These are phyloP conservation scores for Pleurotus tuber-regium DNA, from an alignment of 768 basidiomycete species.

Conservation along the genomic window DNA sequence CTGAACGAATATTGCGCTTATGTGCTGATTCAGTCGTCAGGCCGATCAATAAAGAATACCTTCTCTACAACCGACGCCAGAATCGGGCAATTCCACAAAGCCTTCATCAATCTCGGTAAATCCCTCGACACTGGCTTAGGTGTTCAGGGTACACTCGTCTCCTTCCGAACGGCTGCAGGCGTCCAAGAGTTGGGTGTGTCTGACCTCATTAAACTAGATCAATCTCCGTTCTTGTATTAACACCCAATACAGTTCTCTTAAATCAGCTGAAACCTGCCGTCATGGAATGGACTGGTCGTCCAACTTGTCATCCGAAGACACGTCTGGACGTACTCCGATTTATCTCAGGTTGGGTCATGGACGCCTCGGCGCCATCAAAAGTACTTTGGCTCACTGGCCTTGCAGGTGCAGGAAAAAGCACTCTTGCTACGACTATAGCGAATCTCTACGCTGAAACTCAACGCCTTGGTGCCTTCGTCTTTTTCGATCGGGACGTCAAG, in stretches of 20 bases:
- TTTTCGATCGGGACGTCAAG: slow-evolving; percentile 30
- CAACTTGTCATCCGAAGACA: slow-evolving; percentile 8
- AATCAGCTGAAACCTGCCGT: neutral
- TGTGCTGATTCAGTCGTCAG: neutral
- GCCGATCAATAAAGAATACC: neutral
- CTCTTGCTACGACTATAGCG: slow-evolving; percentile 32
- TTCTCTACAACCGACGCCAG: neutral
- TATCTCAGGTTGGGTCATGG: slow-evolving; percentile 5
- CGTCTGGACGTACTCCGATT: neutral
- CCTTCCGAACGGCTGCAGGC: neutral
- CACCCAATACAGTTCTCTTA: neutral
- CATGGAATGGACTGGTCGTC: slow-evolving; percentile 6
- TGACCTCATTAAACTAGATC: neutral
- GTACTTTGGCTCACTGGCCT: slow-evolving; percentile 17
- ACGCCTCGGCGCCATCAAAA: neutral
- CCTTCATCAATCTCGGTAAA: neutral
- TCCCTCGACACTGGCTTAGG: neutral
- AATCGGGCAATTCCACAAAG: neutral
- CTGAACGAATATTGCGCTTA: neutral
- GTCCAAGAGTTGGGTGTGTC: neutral
- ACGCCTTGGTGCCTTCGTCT: slow-evolving; percentile 32
- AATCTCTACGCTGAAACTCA: slow-evolving; percentile 27
- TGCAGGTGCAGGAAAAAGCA: slow-evolving; percentile 28
- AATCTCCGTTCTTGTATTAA: too few species aligned
- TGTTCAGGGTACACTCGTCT: neutral